Evolutionary conservation across 768 basidiomycete species (phyloP), one percentile per base, ranked within the genome.

Genomic region (Russula lepida): DNA sequence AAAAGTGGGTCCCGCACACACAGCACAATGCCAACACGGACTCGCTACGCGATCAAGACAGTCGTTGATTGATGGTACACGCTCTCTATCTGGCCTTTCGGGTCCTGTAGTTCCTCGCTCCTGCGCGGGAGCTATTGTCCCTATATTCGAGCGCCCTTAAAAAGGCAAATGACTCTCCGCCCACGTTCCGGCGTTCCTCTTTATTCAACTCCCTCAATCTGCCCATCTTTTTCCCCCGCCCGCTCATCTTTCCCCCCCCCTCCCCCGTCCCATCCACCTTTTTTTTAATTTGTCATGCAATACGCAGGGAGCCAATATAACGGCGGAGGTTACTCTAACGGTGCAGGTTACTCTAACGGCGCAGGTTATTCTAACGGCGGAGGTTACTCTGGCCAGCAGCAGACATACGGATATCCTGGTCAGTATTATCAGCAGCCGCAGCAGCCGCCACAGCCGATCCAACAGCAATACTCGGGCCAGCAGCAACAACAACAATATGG

Each of bases 381-480:
- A 13, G 25, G 39, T 30, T 56, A 61, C 32, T 8, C 30, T 30
- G 30, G 35, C 30, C 63, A 61, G 43, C 63, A 64, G 41, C 65
- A 37, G 17, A 32, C 37, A 39, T 61, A 64, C 35, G 44, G 19
- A 30, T 56, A 50, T 49, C 19, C 64, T 1, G 47, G 57, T 50
- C 60, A 58, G 56, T 54, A 61, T 58, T 55, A 61, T 58, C 59
- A 58, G 54, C 60, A 65, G 19, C 63, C 53, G 53, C 63, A 59
- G 54, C 59, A 60, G 25, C 63, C 53, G 54, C 64, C 64, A 41
- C 64, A 56, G 47, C 63, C 47, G 59, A 64, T 61, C 17, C 60
- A 65, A 49, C 64, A 63, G 3, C 64, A 65, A 58, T 62, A 65
- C 44, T 62, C 53, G 49, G 60, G 64, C 27, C 66, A 61, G 37